phyloP scores from a whole-genome alignment of 371 early-diverging fungal species.

The Mortierella sp. region DNA sequence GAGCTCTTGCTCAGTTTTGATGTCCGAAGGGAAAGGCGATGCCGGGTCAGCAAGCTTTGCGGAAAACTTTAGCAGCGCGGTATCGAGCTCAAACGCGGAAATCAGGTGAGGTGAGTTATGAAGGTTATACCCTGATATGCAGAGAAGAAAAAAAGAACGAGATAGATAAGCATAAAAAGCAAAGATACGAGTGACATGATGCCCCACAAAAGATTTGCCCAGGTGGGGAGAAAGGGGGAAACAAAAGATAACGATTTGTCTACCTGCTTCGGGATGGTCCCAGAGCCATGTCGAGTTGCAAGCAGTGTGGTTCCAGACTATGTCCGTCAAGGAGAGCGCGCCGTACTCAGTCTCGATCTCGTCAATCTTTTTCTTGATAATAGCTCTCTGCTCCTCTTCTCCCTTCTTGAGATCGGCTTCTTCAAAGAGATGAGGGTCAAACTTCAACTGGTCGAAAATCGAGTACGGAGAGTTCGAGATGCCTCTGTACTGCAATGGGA shows the following conservation, averaged over 20 bases:
- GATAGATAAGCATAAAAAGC: neutral
- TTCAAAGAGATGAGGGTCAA: slow-evolving; percentile 86
- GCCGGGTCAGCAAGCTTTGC: slow-evolving; percentile 58
- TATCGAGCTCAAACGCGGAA: slow-evolving; percentile 93
- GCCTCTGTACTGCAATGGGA: slow-evolving; percentile 92
- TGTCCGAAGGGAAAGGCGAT: slow-evolving; percentile 52
- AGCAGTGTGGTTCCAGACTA: slow-evolving; percentile 99
- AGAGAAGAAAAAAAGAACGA: slow-evolving; percentile 5
- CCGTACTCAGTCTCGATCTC: slow-evolving; percentile 70
- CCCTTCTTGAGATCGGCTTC: slow-evolving; percentile 54
- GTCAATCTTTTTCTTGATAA: slow-evolving; percentile 64
- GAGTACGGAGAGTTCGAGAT: slow-evolving; percentile 95
- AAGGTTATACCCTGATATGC: slow-evolving; percentile 85
- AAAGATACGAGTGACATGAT: neutral
- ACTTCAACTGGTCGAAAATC: slow-evolving; percentile 89
- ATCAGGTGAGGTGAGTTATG: slow-evolving; percentile 94
- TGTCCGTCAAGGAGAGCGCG: slow-evolving; percentile 87
- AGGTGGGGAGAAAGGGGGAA: neutral
- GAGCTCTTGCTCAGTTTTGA: slow-evolving; percentile 75
- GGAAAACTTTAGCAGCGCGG: slow-evolving; percentile 80
- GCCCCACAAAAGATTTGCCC: neutral
- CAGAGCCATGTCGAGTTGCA: slow-evolving; percentile 88
- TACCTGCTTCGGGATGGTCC: slow-evolving; percentile 95
- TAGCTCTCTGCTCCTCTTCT: slow-evolving; percentile 66
- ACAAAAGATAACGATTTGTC: neutral